These are phyloP conservation scores for Malus orientalis DNA, from an alignment of 306 rosid genomes.

Conservation along the genomic window DNA sequence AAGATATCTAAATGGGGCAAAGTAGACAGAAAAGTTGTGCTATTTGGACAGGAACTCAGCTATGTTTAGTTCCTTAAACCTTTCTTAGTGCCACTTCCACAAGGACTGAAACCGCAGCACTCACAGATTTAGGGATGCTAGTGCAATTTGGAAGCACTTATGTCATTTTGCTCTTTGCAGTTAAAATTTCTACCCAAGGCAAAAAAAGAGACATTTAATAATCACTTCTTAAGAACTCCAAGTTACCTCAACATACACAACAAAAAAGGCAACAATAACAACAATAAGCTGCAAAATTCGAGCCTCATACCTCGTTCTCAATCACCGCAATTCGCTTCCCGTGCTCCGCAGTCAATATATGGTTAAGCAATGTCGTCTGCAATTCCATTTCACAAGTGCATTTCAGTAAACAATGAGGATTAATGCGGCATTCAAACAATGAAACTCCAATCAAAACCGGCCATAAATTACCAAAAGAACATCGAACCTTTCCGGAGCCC, in stretches of 20 bases:
- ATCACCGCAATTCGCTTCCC: constrained; percentile 92
- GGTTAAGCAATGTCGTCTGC: constrained; percentile 89
- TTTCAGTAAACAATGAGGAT: not conserved
- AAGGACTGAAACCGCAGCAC: not conserved
- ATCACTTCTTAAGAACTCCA: not conserved
- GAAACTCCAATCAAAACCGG: not conserved
- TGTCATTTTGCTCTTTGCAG: not conserved
- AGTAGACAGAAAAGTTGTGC: not conserved
- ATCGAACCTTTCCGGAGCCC: constrained; percentile 88
- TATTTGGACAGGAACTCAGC: not conserved
- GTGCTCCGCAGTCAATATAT: constrained; percentile 83
- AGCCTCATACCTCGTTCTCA: constrained; percentile 65
- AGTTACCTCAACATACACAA: not conserved
- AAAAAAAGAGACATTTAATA: not conserved
- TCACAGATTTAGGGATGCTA: not conserved
- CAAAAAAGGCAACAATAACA: not conserved
- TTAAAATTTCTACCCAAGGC: not conserved
- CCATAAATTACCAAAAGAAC: not conserved
- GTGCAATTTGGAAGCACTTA: not conserved
- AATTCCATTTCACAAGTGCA: constrained; percentile 15
- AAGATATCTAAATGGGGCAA: no score
- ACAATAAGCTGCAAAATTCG: not conserved
- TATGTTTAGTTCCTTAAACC: not conserved
- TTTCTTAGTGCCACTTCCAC: not conserved
- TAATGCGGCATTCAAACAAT: not conserved